These are phyloP conservation scores for Xylaria venustula DNA, from an alignment of 495 filamentous ascomycete species.

Conservation along the genomic window DNA sequence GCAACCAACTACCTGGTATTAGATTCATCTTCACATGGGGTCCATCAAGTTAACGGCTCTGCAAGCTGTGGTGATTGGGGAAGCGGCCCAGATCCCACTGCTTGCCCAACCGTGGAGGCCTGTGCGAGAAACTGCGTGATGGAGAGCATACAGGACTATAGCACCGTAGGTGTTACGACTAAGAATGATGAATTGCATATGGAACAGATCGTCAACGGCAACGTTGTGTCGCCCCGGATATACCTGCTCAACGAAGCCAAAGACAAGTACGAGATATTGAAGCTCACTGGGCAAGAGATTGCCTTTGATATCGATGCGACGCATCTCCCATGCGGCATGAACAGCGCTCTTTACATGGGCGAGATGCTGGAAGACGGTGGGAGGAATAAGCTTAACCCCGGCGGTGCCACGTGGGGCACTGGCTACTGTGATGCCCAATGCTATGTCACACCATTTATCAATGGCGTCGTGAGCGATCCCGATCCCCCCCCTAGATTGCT, in stretches of 20 bases:
- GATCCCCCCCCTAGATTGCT: neutral
- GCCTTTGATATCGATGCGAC: constrained; percentile 64
- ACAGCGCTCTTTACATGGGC: constrained; percentile 65
- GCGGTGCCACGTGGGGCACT: constrained; percentile 63
- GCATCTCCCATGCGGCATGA: constrained; percentile 62
- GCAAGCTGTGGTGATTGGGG: constrained; percentile 41
- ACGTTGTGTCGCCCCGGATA: constrained; percentile 50
- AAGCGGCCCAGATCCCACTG: constrained; percentile 39
- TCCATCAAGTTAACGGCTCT: constrained; percentile 42
- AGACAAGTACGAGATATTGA: constrained; percentile 58
- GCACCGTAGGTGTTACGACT: constrained; percentile 43
- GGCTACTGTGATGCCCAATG: constrained; percentile 75
- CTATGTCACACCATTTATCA: constrained; percentile 53
- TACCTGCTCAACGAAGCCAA: constrained; percentile 58
- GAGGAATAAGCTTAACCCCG: constrained; percentile 53
- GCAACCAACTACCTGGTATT: constrained; percentile 47
- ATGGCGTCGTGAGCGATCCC: constrained; percentile 47
- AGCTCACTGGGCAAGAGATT: constrained; percentile 59
- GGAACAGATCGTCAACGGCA: constrained; percentile 38
- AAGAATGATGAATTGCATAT: constrained; percentile 40
- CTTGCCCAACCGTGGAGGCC: constrained; percentile 50
- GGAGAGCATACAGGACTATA: constrained; percentile 40
- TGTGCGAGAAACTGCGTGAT: constrained; percentile 51
- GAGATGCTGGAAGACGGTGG: constrained; percentile 61
- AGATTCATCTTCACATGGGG: constrained; percentile 47